A percentile compares a stretch with the other conserved stretches of the same genome.
Evolutionary conservation across 2,329 filamentous ascomycete species (phyloP).

Genomic region (Botrytis hyacinthi): DNA sequence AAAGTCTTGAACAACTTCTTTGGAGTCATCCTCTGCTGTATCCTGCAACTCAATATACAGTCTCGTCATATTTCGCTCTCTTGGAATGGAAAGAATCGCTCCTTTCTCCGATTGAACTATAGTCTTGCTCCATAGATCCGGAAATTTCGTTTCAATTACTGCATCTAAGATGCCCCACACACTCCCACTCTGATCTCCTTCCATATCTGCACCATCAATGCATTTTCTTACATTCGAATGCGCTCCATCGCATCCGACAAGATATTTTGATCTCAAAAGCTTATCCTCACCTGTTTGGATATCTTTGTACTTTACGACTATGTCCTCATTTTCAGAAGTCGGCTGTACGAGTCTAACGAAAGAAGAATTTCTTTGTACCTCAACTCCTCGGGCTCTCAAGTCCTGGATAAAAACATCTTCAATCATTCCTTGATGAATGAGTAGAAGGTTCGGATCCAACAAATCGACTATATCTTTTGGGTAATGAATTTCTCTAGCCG

Average conservation of each 20-base stretch:
- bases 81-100: constrained; percentile 60
- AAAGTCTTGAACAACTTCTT: constrained; percentile 56
- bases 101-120: constrained; percentile 56
- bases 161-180: constrained; percentile 59
- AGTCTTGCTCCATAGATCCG: constrained; percentile 59
- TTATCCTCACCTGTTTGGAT: constrained; percentile 53
- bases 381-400: constrained; percentile 47
- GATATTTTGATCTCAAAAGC: constrained; percentile 56
- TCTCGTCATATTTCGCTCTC: constrained; percentile 57
- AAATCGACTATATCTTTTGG: constrained; percentile 34
- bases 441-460: constrained; percentile 41
- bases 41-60: constrained; percentile 61
- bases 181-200: constrained; percentile 56
- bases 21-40: constrained; percentile 45
- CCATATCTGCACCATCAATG: constrained; percentile 54
- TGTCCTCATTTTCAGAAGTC: constrained; percentile 32
- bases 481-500: constrained; percentile 42
- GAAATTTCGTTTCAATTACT: constrained; percentile 45
- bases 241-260: constrained; percentile 60
- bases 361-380: constrained; percentile 47
- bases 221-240: constrained; percentile 52
- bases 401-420: constrained; percentile 57
- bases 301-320: constrained; percentile 51
- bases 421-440: constrained; percentile 50
- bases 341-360: constrained; percentile 40